Evolutionary conservation across 2,329 filamentous ascomycete genomes (phyloP).

Genomic region (Teratosphaeria epicoccoides): DNA sequence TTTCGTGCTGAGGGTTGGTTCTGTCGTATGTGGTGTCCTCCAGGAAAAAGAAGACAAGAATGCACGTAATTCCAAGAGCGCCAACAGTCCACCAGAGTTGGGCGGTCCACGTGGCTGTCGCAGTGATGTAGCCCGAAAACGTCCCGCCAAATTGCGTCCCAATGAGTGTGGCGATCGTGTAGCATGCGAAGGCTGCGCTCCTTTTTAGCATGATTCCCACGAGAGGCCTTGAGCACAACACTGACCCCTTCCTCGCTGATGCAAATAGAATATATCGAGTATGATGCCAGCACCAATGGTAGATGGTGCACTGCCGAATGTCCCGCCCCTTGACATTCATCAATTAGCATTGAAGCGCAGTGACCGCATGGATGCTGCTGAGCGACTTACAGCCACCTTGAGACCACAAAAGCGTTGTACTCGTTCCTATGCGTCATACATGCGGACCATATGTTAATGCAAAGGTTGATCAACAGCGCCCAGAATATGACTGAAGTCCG

Average conservation of each 20-base stretch:
- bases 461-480: not conserved
- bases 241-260: conserved; percentile 2
- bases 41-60: conserved; percentile 4
- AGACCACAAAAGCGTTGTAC: conserved; percentile 2
- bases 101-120: not conserved
- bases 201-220: no score
- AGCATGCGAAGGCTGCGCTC: conserved; percentile 2
- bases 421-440: conserved; percentile 13
- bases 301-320: conserved; percentile 30
- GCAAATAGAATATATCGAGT: conserved; percentile 32
- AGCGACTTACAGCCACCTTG: not conserved
- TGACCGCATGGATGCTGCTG: not conserved
- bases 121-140: conserved; percentile 2
- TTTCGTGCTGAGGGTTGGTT: not conserved
- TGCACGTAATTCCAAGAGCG: not conserved
- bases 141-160: not conserved
- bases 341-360: not conserved
- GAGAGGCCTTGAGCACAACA: no score
- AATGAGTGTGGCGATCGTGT: not conserved
- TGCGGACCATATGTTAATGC: conserved; percentile 1
- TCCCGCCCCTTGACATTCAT: conserved; percentile 8
- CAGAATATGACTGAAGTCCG: conserved; percentile 2
- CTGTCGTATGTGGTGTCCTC: conserved; percentile 4
- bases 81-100: conserved; percentile 6
- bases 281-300: conserved; percentile 31